phyloP scores from a whole-genome alignment of 2,329 filamentous ascomycete genomes.

The Aschersonia sp. region DNA sequence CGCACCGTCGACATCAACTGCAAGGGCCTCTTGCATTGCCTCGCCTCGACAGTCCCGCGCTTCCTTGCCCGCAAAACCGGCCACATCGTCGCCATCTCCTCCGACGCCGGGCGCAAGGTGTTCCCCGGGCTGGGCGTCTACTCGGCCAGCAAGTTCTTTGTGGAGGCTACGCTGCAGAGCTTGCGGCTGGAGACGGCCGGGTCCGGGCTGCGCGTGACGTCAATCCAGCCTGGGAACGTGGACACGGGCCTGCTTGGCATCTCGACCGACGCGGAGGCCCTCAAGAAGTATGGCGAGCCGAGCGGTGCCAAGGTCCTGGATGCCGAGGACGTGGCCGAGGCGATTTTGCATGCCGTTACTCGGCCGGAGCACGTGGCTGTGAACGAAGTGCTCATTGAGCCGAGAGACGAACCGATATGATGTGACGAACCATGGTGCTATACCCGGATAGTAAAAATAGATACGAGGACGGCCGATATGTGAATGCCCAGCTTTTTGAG shows the following conservation, averaged over 20 bases:
- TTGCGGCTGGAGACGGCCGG: constrained; percentile 64
- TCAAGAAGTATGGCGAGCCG: constrained; percentile 67
- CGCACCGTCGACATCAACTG: constrained; percentile 76
- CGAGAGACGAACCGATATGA: constrained; percentile 55
- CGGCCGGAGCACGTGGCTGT: constrained; percentile 65
- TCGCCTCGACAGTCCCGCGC: constrained; percentile 51
- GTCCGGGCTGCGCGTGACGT: constrained; percentile 56
- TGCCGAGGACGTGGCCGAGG: constrained; percentile 54
- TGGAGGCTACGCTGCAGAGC: constrained; percentile 65
- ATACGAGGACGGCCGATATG: no score
- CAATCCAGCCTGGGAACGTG: constrained; percentile 65
- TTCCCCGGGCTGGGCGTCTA: constrained; percentile 74
- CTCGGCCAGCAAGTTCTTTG: constrained; percentile 73
- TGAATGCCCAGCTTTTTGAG: not conserved
- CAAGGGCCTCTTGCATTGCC: constrained; percentile 63
- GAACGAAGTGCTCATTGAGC: constrained; percentile 70
- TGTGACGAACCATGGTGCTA: not conserved
- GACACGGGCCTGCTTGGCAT: constrained; percentile 59
- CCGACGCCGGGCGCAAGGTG: constrained; percentile 67
- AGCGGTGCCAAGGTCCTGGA: constrained; percentile 62
- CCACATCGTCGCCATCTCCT: constrained; percentile 70
- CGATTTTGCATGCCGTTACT: constrained; percentile 59
- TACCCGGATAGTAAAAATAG: no score
- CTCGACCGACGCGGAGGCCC: constrained; percentile 60
- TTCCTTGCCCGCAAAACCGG: constrained; percentile 58